A percentile compares a stretch with the other conserved stretches of the same genome.
Evolutionary conservation across 163 green algal species (phyloP).

Genomic region (Volvox carteri): DNA sequence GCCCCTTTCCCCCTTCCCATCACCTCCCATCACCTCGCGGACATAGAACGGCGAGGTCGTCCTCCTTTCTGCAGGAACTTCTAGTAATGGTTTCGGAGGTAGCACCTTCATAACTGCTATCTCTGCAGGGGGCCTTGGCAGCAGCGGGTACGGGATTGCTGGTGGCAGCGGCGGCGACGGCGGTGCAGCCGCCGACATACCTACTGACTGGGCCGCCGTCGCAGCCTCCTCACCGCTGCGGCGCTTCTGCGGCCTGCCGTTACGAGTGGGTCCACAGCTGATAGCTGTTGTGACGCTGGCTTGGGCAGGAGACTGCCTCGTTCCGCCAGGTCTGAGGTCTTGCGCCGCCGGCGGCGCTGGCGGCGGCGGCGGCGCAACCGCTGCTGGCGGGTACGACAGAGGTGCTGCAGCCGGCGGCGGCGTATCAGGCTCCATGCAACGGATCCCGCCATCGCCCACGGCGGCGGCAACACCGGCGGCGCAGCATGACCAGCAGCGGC

Average conservation of each 20-base stretch:
- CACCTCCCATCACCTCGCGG: neutral
- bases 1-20: neutral
- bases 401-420: neutral
- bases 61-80: neutral
- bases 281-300: conserved; percentile 21
- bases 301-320: neutral
- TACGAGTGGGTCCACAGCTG: neutral
- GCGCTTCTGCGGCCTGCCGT: conserved; percentile 20
- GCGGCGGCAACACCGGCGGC: neutral
- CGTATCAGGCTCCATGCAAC: neutral
- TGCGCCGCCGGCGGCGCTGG: neutral
- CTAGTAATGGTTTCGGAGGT: neutral
- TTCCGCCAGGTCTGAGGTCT: conserved; percentile 13
- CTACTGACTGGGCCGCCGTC: conserved; percentile 9
- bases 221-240: neutral
- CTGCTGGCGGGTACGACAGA: too few relatives aligned
- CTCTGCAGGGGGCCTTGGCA: neutral
- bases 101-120: neutral
- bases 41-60: conserved; percentile 19
- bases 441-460: neutral
- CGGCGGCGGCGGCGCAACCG: conserved; percentile 5
- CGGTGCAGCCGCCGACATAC: neutral
- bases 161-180: too few relatives aligned
- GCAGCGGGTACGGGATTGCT: neutral
- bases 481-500: neutral